Conservation (phyloP, 169 alveolate species). For the Plasmodium cynomolgi region DNA sequence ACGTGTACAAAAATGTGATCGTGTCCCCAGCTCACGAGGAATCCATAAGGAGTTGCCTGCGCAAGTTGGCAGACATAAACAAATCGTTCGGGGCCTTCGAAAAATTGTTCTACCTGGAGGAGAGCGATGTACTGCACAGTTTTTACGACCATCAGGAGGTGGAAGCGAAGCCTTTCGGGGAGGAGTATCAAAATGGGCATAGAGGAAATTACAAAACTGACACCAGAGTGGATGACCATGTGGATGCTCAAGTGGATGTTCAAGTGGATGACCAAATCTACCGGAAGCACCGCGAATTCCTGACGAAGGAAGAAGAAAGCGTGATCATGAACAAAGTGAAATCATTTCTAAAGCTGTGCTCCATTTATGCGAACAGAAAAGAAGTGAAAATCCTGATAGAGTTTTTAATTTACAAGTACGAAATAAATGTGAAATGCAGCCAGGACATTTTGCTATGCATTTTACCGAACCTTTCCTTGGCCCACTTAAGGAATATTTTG, state of each 20-base stretch:
- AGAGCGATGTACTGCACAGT: conserved; percentile 5
- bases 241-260: conserved; percentile 3
- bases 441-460: conserved; percentile 40
- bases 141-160: neutral
- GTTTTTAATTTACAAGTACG: conserved; percentile 67
- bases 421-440: conserved; percentile 60
- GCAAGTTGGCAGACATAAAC: conserved; percentile 29
- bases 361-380: conserved; percentile 41
- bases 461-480: conserved; percentile 25
- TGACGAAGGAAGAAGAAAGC: conserved; percentile 61
- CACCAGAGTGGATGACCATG: neutral
- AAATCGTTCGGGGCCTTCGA: conserved; percentile 19
- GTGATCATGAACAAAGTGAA: conserved; percentile 34
- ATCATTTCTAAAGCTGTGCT: conserved; percentile 50
- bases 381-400: conserved; percentile 59
- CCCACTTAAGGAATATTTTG: conserved; percentile 27
- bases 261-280: conserved; percentile 16
- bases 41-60: conserved; percentile 31
- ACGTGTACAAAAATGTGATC: conserved; percentile 17
- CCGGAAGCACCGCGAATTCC: conserved; percentile 54
- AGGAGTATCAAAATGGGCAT: neutral
- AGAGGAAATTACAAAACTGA: neutral
- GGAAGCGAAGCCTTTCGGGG: neutral
- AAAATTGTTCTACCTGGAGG: conserved; percentile 49
- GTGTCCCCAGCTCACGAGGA: conserved; percentile 39